phyloP scores from a whole-genome alignment of 129 eudicot species.

The Flaveria sonorensis region DNA sequence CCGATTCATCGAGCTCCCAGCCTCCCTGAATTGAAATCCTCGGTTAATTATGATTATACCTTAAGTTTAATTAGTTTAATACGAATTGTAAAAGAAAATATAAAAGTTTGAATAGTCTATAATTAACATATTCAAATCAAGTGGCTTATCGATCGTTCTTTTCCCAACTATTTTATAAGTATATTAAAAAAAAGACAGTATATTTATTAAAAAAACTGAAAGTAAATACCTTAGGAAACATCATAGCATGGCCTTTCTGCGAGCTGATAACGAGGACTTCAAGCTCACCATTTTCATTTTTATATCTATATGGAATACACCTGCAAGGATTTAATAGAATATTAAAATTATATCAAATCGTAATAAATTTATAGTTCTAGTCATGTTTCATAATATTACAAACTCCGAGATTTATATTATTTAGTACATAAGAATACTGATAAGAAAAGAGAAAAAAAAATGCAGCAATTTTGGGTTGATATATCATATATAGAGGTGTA shows the following conservation, averaged over 20 bases:
- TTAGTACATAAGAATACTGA: not conserved
- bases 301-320: conserved; percentile 76
- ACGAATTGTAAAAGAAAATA: not conserved
- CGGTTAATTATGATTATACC: not conserved
- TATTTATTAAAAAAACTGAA: not conserved
- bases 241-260: conserved; percentile 71
- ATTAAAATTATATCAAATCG: not conserved
- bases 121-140: conserved; percentile 34
- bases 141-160: conserved; percentile 30
- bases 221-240: conserved; percentile 80
- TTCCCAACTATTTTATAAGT: not conserved
- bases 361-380: not conserved
- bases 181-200: not conserved
- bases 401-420: not conserved
- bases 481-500: not conserved
- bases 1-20: conserved; percentile 87
- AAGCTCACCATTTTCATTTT: conserved; percentile 42
- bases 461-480: not conserved
- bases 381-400: not conserved
- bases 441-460: not conserved
- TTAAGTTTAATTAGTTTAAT: not conserved
- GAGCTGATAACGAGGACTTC: conserved; percentile 86
- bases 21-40: conserved; percentile 54
- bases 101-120: conserved; percentile 26
- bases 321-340: conserved; percentile 38